Evolutionary conservation across 2,329 filamentous ascomycete genomes (phyloP), one percentile per base, ranked within the genome.

Genomic region (Zymoseptoria pseudotritici): DNA sequence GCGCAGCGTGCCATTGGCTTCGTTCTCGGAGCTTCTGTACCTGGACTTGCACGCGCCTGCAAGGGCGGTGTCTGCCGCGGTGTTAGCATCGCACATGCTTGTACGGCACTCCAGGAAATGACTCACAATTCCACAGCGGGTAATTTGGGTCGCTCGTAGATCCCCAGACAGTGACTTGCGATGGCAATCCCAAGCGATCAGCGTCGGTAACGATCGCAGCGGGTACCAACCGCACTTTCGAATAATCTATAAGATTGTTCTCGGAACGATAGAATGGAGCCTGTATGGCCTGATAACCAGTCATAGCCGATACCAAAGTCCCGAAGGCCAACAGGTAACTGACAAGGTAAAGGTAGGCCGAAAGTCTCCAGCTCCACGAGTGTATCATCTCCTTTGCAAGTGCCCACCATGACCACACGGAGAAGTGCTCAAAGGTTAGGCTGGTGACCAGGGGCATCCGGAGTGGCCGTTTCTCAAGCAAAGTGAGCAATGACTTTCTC

Each of bases 261-360:
- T 20, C 46, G 20, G 36, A 13, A 10, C 22, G 49, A 26, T 56
- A 61, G 53, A 53, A 61, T 36, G 59, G 55, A 8, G 6, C 13
- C 53, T 55, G 57, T 26, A 58, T 57, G 8, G 59, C 59, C 29
- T 57, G 56, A 36, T 61, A 61, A 55, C 59, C 59, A 4, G 59
- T 61, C 59, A 61, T 61, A 20, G 59, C 55, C 6, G 59, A 61
- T 9, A 61, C 59, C 21, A 61, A 46, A 24, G 56, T 61, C 17
- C 59, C 55, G 20, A 58, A 61, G 4, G 52, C 50, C 22, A 61
- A 29, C 17, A 58, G 52, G 36, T 61, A 61, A 42, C 57, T 22
- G 50, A 58, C 54, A 46, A 22, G 17, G 29, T 53, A 58, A 17
- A 58, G 53, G 53, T 53, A 53, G 2, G 22, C 58, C 10, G 56